These are phyloP conservation scores for Teratosphaeria nubilosa DNA, from an alignment of 2,329 filamentous ascomycete species.

Conservation along the genomic window DNA sequence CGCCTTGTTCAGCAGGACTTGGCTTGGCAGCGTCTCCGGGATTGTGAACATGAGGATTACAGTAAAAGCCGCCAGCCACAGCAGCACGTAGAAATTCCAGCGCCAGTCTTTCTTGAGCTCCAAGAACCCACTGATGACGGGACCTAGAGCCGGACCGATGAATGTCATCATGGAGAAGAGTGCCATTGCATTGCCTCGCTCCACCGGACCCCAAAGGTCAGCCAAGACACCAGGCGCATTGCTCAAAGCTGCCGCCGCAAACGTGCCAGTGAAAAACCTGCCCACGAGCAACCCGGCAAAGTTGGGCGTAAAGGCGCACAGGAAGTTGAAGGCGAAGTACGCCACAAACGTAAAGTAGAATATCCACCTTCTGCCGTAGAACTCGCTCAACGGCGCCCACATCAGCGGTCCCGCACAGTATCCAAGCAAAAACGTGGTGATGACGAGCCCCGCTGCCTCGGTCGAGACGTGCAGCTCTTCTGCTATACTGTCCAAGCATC, in stretches of 20 bases:
- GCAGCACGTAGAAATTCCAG: constrained; percentile 36
- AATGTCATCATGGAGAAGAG: constrained; percentile 45
- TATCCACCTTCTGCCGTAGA: constrained; percentile 48
- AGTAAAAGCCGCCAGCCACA: constrained; percentile 28
- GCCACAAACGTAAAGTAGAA: constrained; percentile 35
- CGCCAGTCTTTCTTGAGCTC: constrained; percentile 42
- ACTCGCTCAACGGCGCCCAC: constrained; percentile 57
- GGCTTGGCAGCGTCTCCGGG: constrained; percentile 46
- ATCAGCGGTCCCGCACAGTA: constrained; percentile 53
- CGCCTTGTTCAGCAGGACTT: constrained; percentile 46
- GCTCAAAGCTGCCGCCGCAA: constrained; percentile 38
- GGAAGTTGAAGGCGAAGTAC: constrained; percentile 41
- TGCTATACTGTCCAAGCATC: constrained; percentile 31
- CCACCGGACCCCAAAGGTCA: constrained; percentile 44
- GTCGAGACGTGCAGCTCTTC: constrained; percentile 38
- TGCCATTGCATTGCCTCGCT: constrained; percentile 46
- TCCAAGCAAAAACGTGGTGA: constrained; percentile 26
- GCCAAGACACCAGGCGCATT: constrained; percentile 42
- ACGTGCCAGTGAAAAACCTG: constrained; percentile 46
- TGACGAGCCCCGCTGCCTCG: constrained; percentile 29
- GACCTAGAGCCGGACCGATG: constrained; percentile 44
- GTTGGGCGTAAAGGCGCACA: constrained; percentile 47
- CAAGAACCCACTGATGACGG: constrained; percentile 48
- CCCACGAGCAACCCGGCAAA: constrained; percentile 45
- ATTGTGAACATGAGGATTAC: constrained; percentile 44